Evolutionary conservation across 2,329 filamentous ascomycete genomes (phyloP).

Genomic region (Arthrobotrys pseudoclavata): DNA sequence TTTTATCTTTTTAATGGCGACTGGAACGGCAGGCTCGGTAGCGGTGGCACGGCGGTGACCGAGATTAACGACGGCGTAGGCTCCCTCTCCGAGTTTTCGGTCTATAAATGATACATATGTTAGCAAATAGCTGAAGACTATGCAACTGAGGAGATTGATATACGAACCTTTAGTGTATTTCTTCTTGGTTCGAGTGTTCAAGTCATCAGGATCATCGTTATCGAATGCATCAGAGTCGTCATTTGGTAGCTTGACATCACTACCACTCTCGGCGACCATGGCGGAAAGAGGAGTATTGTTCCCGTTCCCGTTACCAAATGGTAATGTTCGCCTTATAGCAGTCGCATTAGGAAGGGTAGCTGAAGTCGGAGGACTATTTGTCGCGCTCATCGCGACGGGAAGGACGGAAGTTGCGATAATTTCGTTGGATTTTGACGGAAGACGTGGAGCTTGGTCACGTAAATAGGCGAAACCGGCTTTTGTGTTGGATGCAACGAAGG

Average conservation of each 20-base stretch:
- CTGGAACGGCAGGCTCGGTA: conserved; percentile 77
- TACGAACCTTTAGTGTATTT: conserved; percentile 87
- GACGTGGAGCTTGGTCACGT: neutral
- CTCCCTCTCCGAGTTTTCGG: conserved; percentile 93
- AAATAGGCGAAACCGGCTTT: conserved; percentile 25
- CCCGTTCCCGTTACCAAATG: conserved; percentile 53
- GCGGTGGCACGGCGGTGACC: conserved; percentile 76
- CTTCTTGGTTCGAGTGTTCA: conserved; percentile 83
- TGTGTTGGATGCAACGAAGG: conserved; percentile 34
- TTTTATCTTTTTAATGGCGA: conserved; percentile 96
- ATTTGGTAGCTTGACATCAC: conserved; percentile 25
- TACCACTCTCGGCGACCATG: conserved; percentile 30
- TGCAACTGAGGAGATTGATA: neutral
- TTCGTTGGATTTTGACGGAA: neutral
- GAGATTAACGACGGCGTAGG: conserved; percentile 94
- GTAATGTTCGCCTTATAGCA: conserved; percentile 32
- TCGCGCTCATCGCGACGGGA: conserved; percentile 52
- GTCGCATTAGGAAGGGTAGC: conserved; percentile 20
- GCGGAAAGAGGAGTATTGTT: conserved; percentile 32
- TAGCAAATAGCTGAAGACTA: neutral
- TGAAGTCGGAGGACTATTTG: conserved; percentile 49
- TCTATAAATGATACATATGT: conserved; percentile 69
- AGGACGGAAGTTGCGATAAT: neutral
- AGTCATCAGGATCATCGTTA: conserved; percentile 73
- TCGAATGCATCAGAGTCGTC: conserved; percentile 57